Percentiles rank a stretch among this genome's conserved stretches.
Evolutionary conservation across 495 filamentous ascomycete genomes (phyloP).

Genomic region (Penicillium canescens): DNA sequence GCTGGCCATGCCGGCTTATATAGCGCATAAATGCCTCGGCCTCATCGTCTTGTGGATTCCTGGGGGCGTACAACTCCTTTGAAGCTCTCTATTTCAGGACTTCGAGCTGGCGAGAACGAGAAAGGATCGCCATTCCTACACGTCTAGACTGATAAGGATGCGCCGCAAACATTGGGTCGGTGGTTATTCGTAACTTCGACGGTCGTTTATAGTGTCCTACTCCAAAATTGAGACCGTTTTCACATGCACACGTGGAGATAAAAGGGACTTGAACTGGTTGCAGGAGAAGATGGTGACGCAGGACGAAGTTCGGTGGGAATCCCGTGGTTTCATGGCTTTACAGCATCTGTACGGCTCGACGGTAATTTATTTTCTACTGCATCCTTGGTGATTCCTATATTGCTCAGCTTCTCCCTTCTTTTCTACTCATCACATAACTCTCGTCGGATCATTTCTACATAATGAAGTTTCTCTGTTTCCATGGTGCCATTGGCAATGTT

Average conservation of each 20-base stretch:
- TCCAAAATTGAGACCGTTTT: neutral
- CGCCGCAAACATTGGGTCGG: conserved; percentile 4
- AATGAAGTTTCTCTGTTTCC: conserved; percentile 31
- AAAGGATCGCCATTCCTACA: neutral
- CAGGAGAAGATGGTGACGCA: neutral
- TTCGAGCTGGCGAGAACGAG: conserved; percentile 1
- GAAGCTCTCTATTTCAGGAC: neutral
- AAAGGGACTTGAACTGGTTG: neutral
- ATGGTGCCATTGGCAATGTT: conserved; percentile 34
- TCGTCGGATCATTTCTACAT: neutral
- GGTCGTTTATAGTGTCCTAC: conserved; percentile 4
- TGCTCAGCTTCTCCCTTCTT: neutral
- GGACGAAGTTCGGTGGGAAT: conserved; percentile 1
- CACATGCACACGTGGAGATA: neutral
- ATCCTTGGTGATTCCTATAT: neutral
- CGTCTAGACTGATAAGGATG: neutral
- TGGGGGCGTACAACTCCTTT: conserved; percentile 1
- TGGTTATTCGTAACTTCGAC: conserved; percentile 8
- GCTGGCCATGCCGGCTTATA: neutral
- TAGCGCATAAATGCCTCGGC: conserved; percentile 1
- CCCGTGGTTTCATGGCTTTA: neutral
- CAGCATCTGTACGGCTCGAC: conserved; percentile 5
- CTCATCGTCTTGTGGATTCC: neutral
- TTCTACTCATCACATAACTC: neutral
- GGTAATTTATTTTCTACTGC: conserved; percentile 3